Evolutionary conservation across 257 asterid genomes (phyloP).

Genomic region (Rubia yunnanensis): DNA sequence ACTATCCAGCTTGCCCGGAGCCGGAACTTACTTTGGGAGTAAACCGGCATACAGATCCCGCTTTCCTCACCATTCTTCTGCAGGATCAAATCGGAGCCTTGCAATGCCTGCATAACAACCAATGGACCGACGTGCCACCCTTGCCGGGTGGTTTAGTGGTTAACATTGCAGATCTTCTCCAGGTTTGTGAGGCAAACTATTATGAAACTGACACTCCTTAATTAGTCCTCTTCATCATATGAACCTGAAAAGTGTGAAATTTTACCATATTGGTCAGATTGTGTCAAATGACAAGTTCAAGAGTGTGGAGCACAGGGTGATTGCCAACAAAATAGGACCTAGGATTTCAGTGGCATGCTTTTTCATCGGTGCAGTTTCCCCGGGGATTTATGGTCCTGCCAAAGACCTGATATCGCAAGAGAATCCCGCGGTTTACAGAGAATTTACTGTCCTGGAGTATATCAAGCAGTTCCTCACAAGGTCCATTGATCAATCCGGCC

Average conservation of each 20-base stretch:
- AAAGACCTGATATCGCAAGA: slow-evolving; percentile 43
- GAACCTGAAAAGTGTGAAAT: not conserved
- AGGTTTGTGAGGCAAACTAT: slow-evolving; percentile 26
- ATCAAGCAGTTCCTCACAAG: slow-evolving; percentile 24
- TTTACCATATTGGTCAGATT: slow-evolving; percentile 24
- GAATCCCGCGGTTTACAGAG: slow-evolving; percentile 27
- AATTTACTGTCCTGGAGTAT: slow-evolving; percentile 37
- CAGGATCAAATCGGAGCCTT: slow-evolving; percentile 66
- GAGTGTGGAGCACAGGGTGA: slow-evolving; percentile 55
- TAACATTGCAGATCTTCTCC: slow-evolving; percentile 66
- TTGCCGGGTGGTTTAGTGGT: slow-evolving; percentile 43
- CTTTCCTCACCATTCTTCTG: slow-evolving; percentile 46
- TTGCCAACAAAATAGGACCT: slow-evolving; percentile 47
- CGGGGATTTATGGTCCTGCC: slow-evolving; percentile 40
- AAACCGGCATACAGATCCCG: slow-evolving; percentile 53
- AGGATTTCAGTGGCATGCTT: slow-evolving; percentile 64
- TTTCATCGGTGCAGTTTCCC: slow-evolving; percentile 30
- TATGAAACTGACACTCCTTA: not conserved
- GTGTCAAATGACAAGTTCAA: slow-evolving; percentile 45
- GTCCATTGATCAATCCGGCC: slow-evolving; percentile 40
- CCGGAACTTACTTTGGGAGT: slow-evolving; percentile 69
- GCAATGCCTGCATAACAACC: slow-evolving; percentile 45
- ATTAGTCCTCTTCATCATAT: not conserved
- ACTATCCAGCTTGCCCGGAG: slow-evolving; percentile 72
- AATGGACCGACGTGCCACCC: slow-evolving; percentile 40